These are phyloP conservation scores for Leccinum huronense DNA, from an alignment of 1,284 basidiomycete genomes.

Conservation along the genomic window DNA sequence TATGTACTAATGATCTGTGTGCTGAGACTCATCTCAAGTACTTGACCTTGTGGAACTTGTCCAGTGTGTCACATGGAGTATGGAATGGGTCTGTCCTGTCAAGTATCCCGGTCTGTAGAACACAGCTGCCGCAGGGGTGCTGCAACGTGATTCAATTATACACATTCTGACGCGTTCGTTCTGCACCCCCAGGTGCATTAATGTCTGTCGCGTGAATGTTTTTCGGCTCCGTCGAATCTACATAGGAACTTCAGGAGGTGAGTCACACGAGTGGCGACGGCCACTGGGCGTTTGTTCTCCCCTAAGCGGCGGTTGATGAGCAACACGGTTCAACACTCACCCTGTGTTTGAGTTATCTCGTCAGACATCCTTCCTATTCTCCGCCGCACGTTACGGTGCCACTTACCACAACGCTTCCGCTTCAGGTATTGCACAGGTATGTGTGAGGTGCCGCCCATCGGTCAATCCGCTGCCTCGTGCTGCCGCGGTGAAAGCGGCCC, in stretches of 20 bases:
- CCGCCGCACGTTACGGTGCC: constrained; percentile 7
- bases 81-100: background rate
- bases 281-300: constrained; percentile 1
- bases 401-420: background rate
- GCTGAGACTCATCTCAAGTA: too few species aligned
- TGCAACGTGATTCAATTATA: background rate
- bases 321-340: background rate
- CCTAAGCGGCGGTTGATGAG: background rate
- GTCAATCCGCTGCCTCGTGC: background rate
- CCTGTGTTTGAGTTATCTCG: constrained; percentile 14
- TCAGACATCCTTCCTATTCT: constrained; percentile 21
- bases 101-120: background rate
- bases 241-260: constrained; percentile 9
- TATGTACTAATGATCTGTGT: too few species aligned
- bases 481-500: background rate
- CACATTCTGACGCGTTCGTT: background rate
- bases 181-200: background rate
- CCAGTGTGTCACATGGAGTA: background rate
- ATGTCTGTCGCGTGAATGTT: background rate
- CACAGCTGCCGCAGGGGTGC: background rate
- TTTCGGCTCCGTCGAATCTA: constrained; percentile 16
- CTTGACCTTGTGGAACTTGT: background rate
- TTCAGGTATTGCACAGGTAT: constrained; percentile 7
- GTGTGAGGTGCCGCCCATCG: background rate
- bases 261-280: constrained; percentile 14